Evolutionary conservation across 306 rosid genomes (phyloP), one percentile per base, ranked within the genome.

Genomic region (Alnus glutinosa): DNA sequence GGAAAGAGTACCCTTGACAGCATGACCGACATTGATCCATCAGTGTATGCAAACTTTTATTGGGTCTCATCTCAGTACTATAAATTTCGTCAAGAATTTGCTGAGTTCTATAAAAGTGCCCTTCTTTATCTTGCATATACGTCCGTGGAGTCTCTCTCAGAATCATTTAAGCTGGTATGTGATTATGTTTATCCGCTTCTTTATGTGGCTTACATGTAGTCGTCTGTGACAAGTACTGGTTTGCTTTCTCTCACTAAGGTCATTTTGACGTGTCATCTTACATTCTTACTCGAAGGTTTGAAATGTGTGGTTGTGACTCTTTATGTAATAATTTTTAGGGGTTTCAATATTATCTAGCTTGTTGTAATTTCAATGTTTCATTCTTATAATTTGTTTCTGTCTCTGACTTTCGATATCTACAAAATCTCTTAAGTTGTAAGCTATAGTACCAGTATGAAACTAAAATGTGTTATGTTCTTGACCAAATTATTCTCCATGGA

Each of bases 11-110:
- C 98, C 16, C 91, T 93, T 30, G 99, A 96, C 85, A 92, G 96
- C 86, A 91, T 96, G 99, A 96, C 99, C 61, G 99, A 96, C 82
- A 96, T 96, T 70, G 99, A 96, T 85, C 99, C 99, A 36, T 89
- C 98, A 66, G 98, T 96, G 0, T 91, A 93, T 82, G 99, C 99
- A 59, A 93, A 83, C 87, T 92, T 86, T 83, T 93, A 90, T 83
- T 96, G 99, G 99, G 99, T 96, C 46, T 89, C 99, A 73, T 96
- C 97, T 82, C 99, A 96, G 80, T 93, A 78, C 83, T 69, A 92
- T 47, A 96, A 96, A 63, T 87, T 90, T 30, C 92, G 93, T 23
- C 94, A 88, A 85, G 99, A 96, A 79, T 96, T 91, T 90, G 98
- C 99, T 2, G 99, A 96, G 86, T 96, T 96, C 94, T 96, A 96